Evolutionary conservation across 495 filamentous ascomycete species (phyloP).

Genomic region (Trichoderma reesei): DNA sequence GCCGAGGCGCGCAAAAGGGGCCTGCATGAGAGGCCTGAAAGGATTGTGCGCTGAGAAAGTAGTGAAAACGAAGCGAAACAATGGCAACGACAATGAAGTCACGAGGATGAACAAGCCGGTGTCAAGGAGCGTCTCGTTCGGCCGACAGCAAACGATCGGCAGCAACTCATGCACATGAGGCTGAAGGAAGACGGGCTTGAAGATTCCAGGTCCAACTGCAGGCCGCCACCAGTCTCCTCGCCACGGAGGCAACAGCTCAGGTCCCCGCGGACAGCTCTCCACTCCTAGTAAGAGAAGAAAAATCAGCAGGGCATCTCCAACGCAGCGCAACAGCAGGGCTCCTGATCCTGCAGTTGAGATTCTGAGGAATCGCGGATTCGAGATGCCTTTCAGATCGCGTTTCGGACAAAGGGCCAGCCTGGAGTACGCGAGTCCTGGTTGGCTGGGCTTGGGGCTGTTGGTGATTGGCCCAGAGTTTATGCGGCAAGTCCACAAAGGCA

Average conservation of each 20-base stretch:
- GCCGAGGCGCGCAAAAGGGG: neutral
- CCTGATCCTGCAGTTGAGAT: neutral
- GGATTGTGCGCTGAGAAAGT: neutral
- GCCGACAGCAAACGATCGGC: neutral
- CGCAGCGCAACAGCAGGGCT: neutral
- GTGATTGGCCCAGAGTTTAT: neutral
- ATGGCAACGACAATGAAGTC: neutral
- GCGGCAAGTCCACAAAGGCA: neutral
- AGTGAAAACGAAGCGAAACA: neutral
- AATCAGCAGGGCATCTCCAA: neutral
- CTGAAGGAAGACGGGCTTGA: neutral
- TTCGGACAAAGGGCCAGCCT: neutral
- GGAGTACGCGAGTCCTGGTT: neutral
- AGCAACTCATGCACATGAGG: neutral
- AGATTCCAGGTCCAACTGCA: neutral
- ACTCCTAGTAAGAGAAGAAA: neutral
- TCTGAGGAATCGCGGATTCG: neutral
- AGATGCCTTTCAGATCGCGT: neutral
- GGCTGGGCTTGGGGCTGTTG: neutral
- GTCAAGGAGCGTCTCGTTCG: neutral
- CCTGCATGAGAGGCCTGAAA: neutral
- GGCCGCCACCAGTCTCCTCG: neutral
- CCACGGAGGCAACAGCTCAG: too few species aligned
- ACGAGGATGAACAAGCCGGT: neutral
- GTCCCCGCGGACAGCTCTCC: too few species aligned